phyloP scores from a whole-genome alignment of 129 eudicot species.

The Rutidosis leptorrhynchoides region DNA sequence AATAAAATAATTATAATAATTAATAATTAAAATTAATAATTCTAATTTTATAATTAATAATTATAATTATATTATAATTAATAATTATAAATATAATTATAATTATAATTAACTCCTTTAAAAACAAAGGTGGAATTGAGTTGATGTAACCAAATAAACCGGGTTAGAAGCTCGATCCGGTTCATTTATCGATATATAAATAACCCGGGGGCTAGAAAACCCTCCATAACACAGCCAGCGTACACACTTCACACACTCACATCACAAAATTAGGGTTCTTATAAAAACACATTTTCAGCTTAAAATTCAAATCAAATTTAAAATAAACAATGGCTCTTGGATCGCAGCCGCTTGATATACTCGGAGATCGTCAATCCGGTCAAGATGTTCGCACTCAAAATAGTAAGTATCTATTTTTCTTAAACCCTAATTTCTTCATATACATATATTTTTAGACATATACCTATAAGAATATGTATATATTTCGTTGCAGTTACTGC shows the following conservation, averaged over 20 bases:
- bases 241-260: background rate
- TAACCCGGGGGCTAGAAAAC: too few species aligned
- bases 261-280: conserved; percentile 32
- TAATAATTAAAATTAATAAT: too few species aligned
- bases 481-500: conserved; percentile 59
- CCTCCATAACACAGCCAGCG: conserved; percentile 13
- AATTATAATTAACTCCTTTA: too few species aligned
- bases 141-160: too few species aligned
- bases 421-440: conserved; percentile 23
- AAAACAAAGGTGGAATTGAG: too few species aligned
- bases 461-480: background rate
- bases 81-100: too few species aligned
- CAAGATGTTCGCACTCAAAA: conserved; percentile 97
- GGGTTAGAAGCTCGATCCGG: too few species aligned
- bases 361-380: conserved; percentile 97
- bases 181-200: conserved; percentile 9
- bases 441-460: background rate
- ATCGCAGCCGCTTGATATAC: conserved; percentile 55
- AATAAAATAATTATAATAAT: too few species aligned
- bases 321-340: conserved; percentile 45
- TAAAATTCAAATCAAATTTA: too few species aligned
- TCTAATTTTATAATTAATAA: too few species aligned
- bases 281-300: background rate
- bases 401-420: conserved; percentile 39
- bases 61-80: too few species aligned